phyloP scores from a whole-genome alignment of 1,284 basidiomycete genomes.

The Naganishia sp. region DNA sequence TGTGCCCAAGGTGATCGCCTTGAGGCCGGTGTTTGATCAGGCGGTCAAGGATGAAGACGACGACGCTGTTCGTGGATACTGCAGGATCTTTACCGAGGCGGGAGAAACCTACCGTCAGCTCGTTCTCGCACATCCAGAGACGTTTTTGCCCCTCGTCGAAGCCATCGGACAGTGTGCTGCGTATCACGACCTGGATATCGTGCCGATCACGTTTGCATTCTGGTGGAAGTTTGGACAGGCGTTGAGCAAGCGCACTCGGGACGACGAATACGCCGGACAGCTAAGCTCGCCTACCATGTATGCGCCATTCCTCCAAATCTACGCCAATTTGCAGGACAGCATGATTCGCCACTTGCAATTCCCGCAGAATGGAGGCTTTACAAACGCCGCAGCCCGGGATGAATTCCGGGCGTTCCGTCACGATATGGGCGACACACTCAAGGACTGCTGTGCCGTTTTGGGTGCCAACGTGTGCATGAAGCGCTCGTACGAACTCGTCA shows the following conservation, averaged over 20 bases:
- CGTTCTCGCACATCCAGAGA: slow-evolving; percentile 83
- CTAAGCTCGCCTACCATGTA: slow-evolving; percentile 35
- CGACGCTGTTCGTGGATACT: slow-evolving; percentile 85
- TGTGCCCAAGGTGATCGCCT: slow-evolving; percentile 74
- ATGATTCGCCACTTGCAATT: slow-evolving; percentile 93
- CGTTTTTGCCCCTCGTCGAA: slow-evolving; percentile 90
- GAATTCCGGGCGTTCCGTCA: slow-evolving; percentile 94
- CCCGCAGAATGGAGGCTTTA: slow-evolving; percentile 60
- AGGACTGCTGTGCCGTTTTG: slow-evolving; percentile 96
- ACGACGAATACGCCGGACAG: slow-evolving; percentile 38
- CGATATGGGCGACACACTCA: slow-evolving; percentile 98
- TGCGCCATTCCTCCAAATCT: slow-evolving; percentile 74
- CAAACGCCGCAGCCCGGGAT: slow-evolving; percentile 84
- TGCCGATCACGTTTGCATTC: slow-evolving; percentile 96
- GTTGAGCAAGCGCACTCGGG: slow-evolving; percentile 62
- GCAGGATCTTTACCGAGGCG: slow-evolving; percentile 90
- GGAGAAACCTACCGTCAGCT: slow-evolving; percentile 92
- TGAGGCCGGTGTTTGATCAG: slow-evolving; percentile 66
- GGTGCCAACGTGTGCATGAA: slow-evolving; percentile 82
- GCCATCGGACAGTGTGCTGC: slow-evolving; percentile 92
- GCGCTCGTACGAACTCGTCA: slow-evolving; percentile 78
- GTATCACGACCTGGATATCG: slow-evolving; percentile 91
- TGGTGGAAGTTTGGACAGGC: slow-evolving; percentile 91
- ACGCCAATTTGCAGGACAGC: slow-evolving; percentile 76
- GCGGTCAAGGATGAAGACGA: slow-evolving; percentile 60